phyloP scores from a whole-genome alignment of 768 basidiomycete genomes.

The Boletus subparvulus region DNA sequence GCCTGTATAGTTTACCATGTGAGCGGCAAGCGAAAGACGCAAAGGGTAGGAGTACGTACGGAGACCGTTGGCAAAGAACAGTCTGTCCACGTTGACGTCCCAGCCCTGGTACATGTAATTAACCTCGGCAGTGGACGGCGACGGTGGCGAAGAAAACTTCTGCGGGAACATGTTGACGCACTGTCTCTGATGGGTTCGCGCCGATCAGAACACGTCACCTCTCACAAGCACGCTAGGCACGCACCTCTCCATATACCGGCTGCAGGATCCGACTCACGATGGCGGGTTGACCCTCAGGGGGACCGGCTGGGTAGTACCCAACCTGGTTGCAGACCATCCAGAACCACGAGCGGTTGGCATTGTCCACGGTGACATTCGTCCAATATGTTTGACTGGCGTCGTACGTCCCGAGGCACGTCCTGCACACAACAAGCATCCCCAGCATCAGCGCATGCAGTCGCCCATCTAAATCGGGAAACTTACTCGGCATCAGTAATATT shows the following conservation, averaged over 20 bases:
- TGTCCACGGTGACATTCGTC: constrained; percentile 56
- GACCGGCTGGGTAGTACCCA: constrained; percentile 47
- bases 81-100: constrained; percentile 52
- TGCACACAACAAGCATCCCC: constrained; percentile 34
- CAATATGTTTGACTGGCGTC: constrained; percentile 41
- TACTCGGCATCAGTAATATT: constrained; percentile 47
- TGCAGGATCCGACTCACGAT: constrained; percentile 36
- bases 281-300: constrained; percentile 36
- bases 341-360: constrained; percentile 60
- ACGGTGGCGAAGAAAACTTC: constrained; percentile 49
- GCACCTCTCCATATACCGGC: constrained; percentile 30
- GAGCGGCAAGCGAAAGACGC: neutral
- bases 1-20: constrained; percentile 36
- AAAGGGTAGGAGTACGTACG: constrained; percentile 41
- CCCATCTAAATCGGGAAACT: constrained; percentile 20
- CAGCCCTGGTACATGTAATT: constrained; percentile 60
- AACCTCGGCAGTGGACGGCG: constrained; percentile 42
- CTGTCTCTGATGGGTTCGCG: constrained; percentile 48
- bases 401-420: constrained; percentile 44
- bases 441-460: constrained; percentile 24
- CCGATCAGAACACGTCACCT: neutral
- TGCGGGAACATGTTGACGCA: constrained; percentile 67
- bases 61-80: constrained; percentile 70
- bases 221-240: neutral
- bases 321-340: constrained; percentile 78